Evolutionary conservation across 2,329 filamentous ascomycete species (phyloP), one percentile per base, ranked within the genome.

Genomic region (Aspergillus transmontanensis): DNA sequence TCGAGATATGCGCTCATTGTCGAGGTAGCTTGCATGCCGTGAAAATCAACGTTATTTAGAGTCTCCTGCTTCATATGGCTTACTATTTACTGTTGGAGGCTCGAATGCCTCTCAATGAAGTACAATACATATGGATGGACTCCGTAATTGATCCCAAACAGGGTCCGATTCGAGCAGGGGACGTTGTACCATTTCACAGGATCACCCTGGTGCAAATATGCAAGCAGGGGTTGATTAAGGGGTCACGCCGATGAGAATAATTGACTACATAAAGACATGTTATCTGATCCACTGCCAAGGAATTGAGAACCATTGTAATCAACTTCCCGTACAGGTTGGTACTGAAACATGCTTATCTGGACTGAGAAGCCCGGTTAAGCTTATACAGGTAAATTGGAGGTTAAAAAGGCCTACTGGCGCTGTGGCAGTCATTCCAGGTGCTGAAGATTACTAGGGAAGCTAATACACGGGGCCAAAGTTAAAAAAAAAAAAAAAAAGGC

Each of bases 401-500:
- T 36, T 14, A 6, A 36, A 6, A 16, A 16, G 34, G 2, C 12
- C 23, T 10, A 23, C 7, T 28, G 26, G 26, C 26, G 26, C 26
- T 28, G 26, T 26, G 19, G 12, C 23, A 14, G 26, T 28, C 26
- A 28, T 28, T 28, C 26, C 26, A 28, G 3, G 16, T 19, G 7
- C 14, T 50, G 46, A 30, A 9, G 46, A 50, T 50, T 50, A n/a
- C 39, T 50, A 19, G 46, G n/a, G 46, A n/a, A 50, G 46, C 46
- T 50, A 34, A 21, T 51, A 28, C 28, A 51, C 21, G 9, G 28
- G 48, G 28, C 48, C 28, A 51, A 51, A 51, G 28, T n/a, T n/a
- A 51, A 51, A 51, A 51, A 51, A 51, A 26, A 32, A 51, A 51
- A 51, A 51, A 51, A 51, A 51, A 26, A 32, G 34, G 45, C 23